Evolutionary conservation across 495 filamentous ascomycete genomes (phyloP).

Genomic region (Penicilliopsis zonata): DNA sequence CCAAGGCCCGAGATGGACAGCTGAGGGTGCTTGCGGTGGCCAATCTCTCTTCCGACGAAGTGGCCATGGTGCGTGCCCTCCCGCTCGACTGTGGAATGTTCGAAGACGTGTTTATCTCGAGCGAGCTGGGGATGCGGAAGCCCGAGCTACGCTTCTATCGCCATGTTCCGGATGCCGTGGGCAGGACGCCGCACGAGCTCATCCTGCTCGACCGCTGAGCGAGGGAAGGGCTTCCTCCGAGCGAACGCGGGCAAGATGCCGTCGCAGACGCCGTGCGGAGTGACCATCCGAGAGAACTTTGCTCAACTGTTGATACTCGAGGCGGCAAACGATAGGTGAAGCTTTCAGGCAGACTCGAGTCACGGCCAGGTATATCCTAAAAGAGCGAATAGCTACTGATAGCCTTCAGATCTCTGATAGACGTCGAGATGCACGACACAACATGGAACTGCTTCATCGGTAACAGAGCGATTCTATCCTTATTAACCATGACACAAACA

Average conservation of each 20-base stretch:
- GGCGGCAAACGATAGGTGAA: conserved; percentile 3
- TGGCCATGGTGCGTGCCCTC: too few relatives aligned
- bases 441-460: conserved; percentile 4
- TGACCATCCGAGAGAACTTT: conserved; percentile 9
- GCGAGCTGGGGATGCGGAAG: conserved; percentile 13
- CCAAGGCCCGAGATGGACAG: too few relatives aligned
- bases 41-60: too few relatives aligned
- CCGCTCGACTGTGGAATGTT: conserved; percentile 13
- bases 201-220: conserved; percentile 10
- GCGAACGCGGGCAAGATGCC: not conserved
- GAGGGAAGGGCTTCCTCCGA: conserved; percentile 5
- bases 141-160: conserved; percentile 12
- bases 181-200: conserved; percentile 3
- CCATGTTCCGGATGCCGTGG: conserved; percentile 10
- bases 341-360: not conserved
- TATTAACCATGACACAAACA: conserved; percentile 5
- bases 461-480: conserved; percentile 4
- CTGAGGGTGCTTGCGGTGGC: too few relatives aligned
- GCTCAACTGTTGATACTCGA: conserved; percentile 10
- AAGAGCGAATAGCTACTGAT: not conserved
- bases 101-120: conserved; percentile 16
- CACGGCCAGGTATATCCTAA: not conserved
- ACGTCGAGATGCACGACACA: conserved; percentile 2
- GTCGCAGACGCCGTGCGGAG: not conserved
- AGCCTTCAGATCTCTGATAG: conserved; percentile 5